Evolutionary conservation across 495 filamentous ascomycete species (phyloP), one percentile per base, ranked within the genome.

Genomic region (Durotheca rogersii): DNA sequence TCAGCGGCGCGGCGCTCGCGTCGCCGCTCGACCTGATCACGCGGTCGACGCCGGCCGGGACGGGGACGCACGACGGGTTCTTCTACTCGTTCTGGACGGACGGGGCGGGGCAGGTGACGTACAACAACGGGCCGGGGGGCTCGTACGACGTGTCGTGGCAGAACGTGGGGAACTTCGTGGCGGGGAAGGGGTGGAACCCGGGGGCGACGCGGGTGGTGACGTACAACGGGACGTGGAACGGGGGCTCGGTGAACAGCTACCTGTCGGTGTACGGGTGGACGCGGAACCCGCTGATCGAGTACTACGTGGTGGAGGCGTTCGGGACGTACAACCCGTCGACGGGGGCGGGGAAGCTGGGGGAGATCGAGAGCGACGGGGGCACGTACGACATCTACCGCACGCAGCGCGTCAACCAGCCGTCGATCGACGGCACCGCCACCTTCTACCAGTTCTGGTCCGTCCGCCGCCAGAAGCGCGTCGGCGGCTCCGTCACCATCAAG

Each of bases 31-130:
- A 60, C 25, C 59, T 61, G 25, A 52, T 56, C 60, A 56, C 51
- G 4, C 51, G 52, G 42, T 53, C 62, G 12, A 70, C 70, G 19
- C 70, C 68, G 30, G 57, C 68, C 31, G 58, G 62, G 42, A 75
- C 75, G 7, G 76, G 79, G 41, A 78, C 66, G 15, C 68, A 70
- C 65, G 74, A 78, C 53, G 79, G 79, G 35, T 85, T 74, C 67
- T 85, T 80, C 64, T 86, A 83, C 64, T 80, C 75, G 5, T 86
- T 75, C 70, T 86, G 83, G 83, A 82, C 74, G 20, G 79, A 86
- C 51, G 78, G 79, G n/a, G 72, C 68, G 20, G 72, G 72, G 34
- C 61, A 67, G 33, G 76, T 82, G 4, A 75, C 64, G 18, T 84
- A 84, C 67, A 81, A 76, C 58, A 86, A 86, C 55, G 78, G 75